A percentile compares a stretch with the other conserved stretches of the same genome.
Conservation (phyloP, 208 protist genomes). For the Angomonas ambiguus region DNA sequence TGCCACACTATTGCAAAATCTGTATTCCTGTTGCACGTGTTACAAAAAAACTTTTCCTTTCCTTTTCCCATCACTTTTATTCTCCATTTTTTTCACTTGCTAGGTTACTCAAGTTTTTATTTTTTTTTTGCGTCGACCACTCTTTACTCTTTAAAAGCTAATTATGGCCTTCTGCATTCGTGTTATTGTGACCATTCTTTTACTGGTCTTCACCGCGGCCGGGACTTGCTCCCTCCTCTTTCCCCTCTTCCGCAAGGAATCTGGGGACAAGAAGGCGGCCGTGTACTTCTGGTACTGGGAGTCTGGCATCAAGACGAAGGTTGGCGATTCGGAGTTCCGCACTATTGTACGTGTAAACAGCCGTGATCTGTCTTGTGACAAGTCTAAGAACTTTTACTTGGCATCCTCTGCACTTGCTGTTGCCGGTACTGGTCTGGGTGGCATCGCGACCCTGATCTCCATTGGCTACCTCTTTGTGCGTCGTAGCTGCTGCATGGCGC, state of each 20-base stretch:
- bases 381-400: conserved; percentile 3
- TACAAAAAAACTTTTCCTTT: no score
- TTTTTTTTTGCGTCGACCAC: no score
- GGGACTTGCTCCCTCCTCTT: conserved; percentile 15
- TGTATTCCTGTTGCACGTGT: no score
- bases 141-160: no score
- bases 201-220: conserved; percentile 18
- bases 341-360: not conserved
- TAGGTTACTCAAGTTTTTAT: no score
- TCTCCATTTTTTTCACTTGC: no score
- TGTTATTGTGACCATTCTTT: conserved; percentile 17
- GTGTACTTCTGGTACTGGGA: conserved; percentile 20
- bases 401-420: conserved; percentile 14
- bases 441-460: conserved; percentile 11
- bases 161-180: conserved; percentile 10
- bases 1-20: no score
- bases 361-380: not conserved
- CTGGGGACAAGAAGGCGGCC: not conserved
- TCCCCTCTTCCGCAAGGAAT: conserved; percentile 17
- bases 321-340: not conserved
- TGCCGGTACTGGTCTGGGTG: conserved; percentile 11
- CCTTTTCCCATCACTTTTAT: no score
- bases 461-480: conserved; percentile 8
- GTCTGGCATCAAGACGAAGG: not conserved
- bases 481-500: not conserved